Conservation (phyloP, 768 basidiomycete genomes). For the Boletus speciosus region DNA sequence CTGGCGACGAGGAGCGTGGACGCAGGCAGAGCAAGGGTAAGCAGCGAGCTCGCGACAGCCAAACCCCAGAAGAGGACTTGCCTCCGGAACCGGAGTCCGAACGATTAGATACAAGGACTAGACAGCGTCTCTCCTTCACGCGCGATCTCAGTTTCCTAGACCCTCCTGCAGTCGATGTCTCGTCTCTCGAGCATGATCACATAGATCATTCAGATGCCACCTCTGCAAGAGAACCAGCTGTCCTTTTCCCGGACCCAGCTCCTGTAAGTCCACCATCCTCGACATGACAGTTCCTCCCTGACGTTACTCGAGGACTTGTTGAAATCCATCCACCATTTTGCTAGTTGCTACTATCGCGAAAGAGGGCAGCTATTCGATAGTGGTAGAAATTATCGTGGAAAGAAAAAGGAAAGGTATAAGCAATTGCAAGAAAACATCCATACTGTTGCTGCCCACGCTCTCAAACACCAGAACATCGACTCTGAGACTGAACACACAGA, state of each 20-base stretch:
- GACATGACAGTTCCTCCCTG: not conserved
- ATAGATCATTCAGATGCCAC: slow-evolving; percentile 1
- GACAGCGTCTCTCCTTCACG: slow-evolving; percentile 44
- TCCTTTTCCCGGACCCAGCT: slow-evolving; percentile 40
- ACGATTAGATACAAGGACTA: slow-evolving; percentile 24
- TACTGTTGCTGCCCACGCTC: slow-evolving; percentile 13
- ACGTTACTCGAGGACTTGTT: slow-evolving; percentile 43
- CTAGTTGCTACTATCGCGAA: slow-evolving; percentile 57
- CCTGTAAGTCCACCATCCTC: slow-evolving; percentile 40
- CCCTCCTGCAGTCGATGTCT: slow-evolving; percentile 20
- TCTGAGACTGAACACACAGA: slow-evolving; percentile 12
- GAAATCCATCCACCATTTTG: slow-evolving; percentile 50
- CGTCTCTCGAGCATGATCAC: slow-evolving; percentile 6
- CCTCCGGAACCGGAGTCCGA: slow-evolving; percentile 13
- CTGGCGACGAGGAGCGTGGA: slow-evolving; percentile 15
- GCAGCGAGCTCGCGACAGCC: slow-evolving; percentile 17
- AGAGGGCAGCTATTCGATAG: slow-evolving; percentile 56
- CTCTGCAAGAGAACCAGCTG: slow-evolving; percentile 6
- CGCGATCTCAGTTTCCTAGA: slow-evolving; percentile 55
- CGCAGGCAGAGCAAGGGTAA: slow-evolving; percentile 23
- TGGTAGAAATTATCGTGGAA: slow-evolving; percentile 43
- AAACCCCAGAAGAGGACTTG: slow-evolving; percentile 4
- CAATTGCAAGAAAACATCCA: slow-evolving; percentile 20
- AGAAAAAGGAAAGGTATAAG: slow-evolving; percentile 34
- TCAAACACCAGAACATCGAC: not conserved